phyloP scores from a whole-genome alignment of 2,329 filamentous ascomycete genomes.

The Xylaria sp. region DNA sequence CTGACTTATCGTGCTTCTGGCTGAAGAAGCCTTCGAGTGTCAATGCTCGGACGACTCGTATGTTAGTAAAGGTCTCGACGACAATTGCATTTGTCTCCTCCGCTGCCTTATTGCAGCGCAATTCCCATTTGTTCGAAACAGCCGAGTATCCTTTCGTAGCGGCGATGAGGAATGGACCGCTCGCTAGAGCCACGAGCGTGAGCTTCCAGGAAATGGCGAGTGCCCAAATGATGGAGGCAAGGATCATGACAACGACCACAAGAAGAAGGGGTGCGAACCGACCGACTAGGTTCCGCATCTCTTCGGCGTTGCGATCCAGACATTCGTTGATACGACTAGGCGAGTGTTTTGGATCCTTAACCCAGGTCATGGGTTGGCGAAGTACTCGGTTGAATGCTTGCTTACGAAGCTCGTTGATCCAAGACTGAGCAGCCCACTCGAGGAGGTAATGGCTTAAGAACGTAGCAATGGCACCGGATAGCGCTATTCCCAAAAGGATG shows the following conservation, averaged over 20 bases:
- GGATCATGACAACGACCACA: constrained; percentile 73
- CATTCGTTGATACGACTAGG: constrained; percentile 73
- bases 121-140: constrained; percentile 78
- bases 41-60: constrained; percentile 80
- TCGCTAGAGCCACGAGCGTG: constrained; percentile 78
- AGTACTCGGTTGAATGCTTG: constrained; percentile 77
- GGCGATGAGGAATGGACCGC: constrained; percentile 73
- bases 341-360: constrained; percentile 74
- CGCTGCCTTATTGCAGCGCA: constrained; percentile 70
- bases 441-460: constrained; percentile 77
- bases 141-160: constrained; percentile 73
- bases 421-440: constrained; percentile 77
- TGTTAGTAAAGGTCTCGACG: constrained; percentile 80
- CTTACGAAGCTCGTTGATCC: constrained; percentile 78
- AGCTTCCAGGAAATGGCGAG: constrained; percentile 81
- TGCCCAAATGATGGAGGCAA: constrained; percentile 79
- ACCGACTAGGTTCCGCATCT: constrained; percentile 85
- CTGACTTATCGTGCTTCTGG: constrained; percentile 67
- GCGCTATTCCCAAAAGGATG: constrained; percentile 73
- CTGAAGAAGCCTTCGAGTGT: constrained; percentile 79
- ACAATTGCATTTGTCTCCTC: constrained; percentile 71
- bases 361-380: constrained; percentile 81
- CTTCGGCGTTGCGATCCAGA: constrained; percentile 84
- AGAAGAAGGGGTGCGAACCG: constrained; percentile 79
- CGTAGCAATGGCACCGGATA: constrained; percentile 71